A percentile compares a stretch with the other conserved stretches of the same genome.
These are phyloP conservation scores for Populus hybrid DNA, from an alignment of 441 rosid genomes.

Conservation along the genomic window DNA sequence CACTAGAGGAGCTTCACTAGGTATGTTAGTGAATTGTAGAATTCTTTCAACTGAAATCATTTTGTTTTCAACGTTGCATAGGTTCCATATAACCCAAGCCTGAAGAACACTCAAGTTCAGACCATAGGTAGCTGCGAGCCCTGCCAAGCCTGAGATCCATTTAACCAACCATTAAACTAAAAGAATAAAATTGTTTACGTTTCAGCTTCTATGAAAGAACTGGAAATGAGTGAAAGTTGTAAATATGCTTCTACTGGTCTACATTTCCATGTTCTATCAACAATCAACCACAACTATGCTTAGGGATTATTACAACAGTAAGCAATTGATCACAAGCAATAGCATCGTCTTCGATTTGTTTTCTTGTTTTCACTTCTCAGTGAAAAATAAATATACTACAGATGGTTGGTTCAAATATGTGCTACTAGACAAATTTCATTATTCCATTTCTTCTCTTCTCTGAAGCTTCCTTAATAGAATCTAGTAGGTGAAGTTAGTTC, in stretches of 20 bases:
- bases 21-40: conserved; percentile 50
- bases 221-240: neutral
- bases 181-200: neutral
- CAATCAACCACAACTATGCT: neutral
- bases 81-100: conserved; percentile 71
- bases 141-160: conserved; percentile 18
- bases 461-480: neutral
- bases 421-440: neutral
- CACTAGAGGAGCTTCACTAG: conserved; percentile 52
- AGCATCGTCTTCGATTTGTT: neutral
- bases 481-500: neutral
- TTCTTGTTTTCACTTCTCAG: neutral
- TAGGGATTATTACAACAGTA: neutral
- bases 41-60: conserved; percentile 72
- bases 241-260: neutral
- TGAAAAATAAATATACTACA: neutral
- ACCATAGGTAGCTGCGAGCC: conserved; percentile 47
- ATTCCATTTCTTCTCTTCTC: neutral
- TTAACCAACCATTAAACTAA: neutral
- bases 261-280: neutral
- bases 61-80: conserved; percentile 69
- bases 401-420: neutral
- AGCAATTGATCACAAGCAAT: neutral
- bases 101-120: conserved; percentile 56
- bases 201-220: neutral